Evolutionary conservation across 768 basidiomycete species (phyloP).

Genomic region (Royoungia palumana): DNA sequence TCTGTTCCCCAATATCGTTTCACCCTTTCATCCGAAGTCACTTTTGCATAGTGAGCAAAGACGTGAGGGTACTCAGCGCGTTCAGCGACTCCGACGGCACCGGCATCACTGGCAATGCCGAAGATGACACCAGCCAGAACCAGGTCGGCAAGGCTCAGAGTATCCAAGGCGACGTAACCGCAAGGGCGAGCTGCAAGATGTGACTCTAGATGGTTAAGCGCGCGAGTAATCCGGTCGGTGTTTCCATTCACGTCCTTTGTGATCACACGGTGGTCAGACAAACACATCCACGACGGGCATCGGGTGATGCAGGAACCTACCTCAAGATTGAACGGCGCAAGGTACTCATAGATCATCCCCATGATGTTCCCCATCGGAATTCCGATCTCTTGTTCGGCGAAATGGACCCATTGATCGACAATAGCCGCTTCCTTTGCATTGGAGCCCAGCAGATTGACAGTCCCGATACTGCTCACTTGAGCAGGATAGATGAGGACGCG

Average conservation of each 20-base stretch:
- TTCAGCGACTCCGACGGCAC: constrained; percentile 12
- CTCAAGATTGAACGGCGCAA: constrained; percentile 7
- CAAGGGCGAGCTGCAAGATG: constrained; percentile 7
- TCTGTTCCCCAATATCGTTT: constrained; percentile 11
- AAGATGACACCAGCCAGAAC: constrained; percentile 10
- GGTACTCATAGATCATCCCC: neutral
- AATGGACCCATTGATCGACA: constrained; percentile 23
- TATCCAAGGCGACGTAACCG: constrained; percentile 12
- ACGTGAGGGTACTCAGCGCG: constrained; percentile 12
- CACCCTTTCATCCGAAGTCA: constrained; percentile 13
- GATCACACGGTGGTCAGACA: no score
- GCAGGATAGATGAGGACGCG: no score
- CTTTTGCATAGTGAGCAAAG: constrained; percentile 20
- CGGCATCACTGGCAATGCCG: neutral
- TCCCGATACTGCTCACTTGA: constrained; percentile 16
- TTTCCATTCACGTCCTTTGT: no score
- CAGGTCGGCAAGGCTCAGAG: constrained; percentile 18
- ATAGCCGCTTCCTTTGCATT: constrained; percentile 5
- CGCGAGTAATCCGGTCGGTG: neutral
- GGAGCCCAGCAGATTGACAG: constrained; percentile 6
- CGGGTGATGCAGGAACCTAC: neutral
- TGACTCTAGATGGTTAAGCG: constrained; percentile 14
- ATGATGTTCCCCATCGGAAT: neutral
- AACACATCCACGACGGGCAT: no score
- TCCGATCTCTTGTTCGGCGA: constrained; percentile 16